Evolutionary conservation across 129 eudicot genomes (phyloP), one percentile per base, ranked within the genome.

Genomic region (Artemisia annua): DNA sequence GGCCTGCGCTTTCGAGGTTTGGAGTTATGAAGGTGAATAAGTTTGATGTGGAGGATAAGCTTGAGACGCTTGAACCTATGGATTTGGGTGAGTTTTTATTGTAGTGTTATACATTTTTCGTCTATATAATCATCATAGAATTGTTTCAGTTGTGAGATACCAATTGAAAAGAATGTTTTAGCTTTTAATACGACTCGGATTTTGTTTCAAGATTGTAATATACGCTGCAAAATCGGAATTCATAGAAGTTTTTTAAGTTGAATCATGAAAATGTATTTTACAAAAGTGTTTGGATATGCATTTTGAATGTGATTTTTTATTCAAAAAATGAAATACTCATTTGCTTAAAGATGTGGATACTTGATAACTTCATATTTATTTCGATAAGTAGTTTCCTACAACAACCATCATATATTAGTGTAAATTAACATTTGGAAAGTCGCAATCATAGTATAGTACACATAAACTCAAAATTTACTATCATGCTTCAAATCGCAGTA

Each of bases 1-100:
- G 64, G 64, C 84, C 84, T 11, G 86, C 78, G 6, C 91, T 88
- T 55, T 85, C 87, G 1, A 94, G 89, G 78, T 73, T 84, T 2
- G 96, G 87, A 35, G 43, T 67, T 26, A 72, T 43, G 71, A 78
- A 78, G 58, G 63, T 67, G 28, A 78, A 74, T 22, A 86, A 73
- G 75, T 75, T 79, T 48, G 72, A 72, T 57, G 32, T 52, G 1
- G 85, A 81, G 7, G 85, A 86, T 68, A 73, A 75, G 76, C 35
- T 58, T 10, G 81, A 72, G 49, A 84, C 32, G 54, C 80, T 59
- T 22, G 91, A 85, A 4, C 66, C 79, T 64, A 66, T 73, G 20
- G 87, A 84, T 74, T 55, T 79, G 18, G 91, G 88, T 86, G 67
- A 51, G 79, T 72, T 85, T 14, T 18, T 59, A 48, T 18, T 44